Percentiles rank a stretch among this genome's conserved stretches.
phyloP scores from a whole-genome alignment of 495 filamentous ascomycete species.

The Tuber calosporum region DNA sequence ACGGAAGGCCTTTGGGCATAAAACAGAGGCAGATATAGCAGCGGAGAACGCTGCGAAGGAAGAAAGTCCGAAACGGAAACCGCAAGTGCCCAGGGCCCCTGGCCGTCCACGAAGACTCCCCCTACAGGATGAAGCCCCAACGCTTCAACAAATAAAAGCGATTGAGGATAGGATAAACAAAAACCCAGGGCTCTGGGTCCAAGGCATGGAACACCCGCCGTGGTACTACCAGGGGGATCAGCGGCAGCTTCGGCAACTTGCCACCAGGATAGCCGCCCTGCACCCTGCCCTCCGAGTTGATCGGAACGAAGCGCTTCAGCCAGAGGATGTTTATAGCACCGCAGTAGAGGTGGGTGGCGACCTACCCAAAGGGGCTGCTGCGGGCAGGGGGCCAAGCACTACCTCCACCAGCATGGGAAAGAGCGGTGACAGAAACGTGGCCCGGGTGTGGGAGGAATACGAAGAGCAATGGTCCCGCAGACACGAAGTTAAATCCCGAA shows the following conservation, averaged over 20 bases:
- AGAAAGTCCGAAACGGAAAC: neutral
- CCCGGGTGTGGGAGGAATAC: constrained; percentile 4
- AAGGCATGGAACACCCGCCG: constrained; percentile 20
- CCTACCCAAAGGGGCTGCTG: too few species aligned
- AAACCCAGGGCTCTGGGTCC: constrained; percentile 3
- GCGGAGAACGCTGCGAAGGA: neutral
- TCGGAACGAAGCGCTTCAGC: neutral
- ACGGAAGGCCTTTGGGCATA: neutral
- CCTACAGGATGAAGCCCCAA: neutral
- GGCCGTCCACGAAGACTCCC: constrained; percentile 1
- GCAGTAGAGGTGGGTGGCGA: too few species aligned
- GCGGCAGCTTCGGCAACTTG: neutral
- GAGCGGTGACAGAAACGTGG: too few species aligned
- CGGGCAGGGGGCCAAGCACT: too few species aligned
- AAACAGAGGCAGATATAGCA: neutral
- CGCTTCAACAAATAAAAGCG: neutral
- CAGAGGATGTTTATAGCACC: neutral
- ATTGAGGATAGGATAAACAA: neutral
- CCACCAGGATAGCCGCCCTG: neutral
- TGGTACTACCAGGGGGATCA: constrained; percentile 14
- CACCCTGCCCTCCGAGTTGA: neutral
- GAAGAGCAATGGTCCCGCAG: constrained; percentile 9
- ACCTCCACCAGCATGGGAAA: neutral
- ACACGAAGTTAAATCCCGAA: neutral
- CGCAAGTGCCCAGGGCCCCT: neutral